Base-by-base conservation (phyloP, 169 alveolate species). In the Plasmodium falciparum region DNA sequence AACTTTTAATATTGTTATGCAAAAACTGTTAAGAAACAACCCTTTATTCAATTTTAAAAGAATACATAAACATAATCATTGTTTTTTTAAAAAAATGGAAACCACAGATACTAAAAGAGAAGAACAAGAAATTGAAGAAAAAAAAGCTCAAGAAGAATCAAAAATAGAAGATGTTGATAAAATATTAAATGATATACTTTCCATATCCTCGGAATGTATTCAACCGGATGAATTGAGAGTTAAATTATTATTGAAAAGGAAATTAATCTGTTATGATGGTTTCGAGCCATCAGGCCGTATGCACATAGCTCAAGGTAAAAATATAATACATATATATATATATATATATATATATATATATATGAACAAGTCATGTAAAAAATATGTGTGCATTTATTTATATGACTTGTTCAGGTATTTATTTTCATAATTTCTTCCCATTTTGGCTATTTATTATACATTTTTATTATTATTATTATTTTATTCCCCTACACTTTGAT, bases 221-320 rank as follows among this genome's bases (percentile, higher is more conserved):
- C 94, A 94, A 67, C 92, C 91, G 12, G 96, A 94, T 15, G 95
- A 83, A 63, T 56, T 83, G 52, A 70, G 47, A 73, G 58, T 45
- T 49, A 83, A 73, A 62, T 58, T 83, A 6, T 73, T 70, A 26
- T 39, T 56, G 15, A 71, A 70, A 29, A 67, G 85, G 33, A 70
- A 43, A 26, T n/a, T 78, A 96, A 96, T 97, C 26, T 96, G 99
- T 91, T 99, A 99, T 92, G 99, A 99, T 95, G 99, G 99, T 17
- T 99, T 99, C 91, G 99, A 99, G 92, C 99, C 99, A 3, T 97
- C 99, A 11, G 99, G 99, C 22, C 95, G 99, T 73, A 98, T 99
- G 99, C 99, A 99, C 94, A 98, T 99, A 17, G 99, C 99, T 8
- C 99, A 99, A 94, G 99, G 97, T 97, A 93, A 73, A 85, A 80